phyloP scores from a whole-genome alignment of 1,284 basidiomycete species.

The Spongispora temasekensis region DNA sequence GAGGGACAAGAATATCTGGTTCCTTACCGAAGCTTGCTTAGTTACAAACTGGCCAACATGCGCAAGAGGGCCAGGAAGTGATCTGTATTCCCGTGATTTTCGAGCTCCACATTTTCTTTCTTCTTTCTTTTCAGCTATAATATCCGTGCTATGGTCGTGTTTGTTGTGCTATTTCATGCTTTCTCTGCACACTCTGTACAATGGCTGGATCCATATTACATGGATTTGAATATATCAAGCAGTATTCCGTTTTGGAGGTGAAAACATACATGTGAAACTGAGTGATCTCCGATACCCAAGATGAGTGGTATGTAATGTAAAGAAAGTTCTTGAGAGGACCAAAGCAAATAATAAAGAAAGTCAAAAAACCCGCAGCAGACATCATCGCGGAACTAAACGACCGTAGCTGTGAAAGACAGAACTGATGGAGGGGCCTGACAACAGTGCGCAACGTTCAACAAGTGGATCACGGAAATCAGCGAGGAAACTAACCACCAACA shows the following conservation, averaged over 20 bases:
- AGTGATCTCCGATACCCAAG: slow-evolving; percentile 11
- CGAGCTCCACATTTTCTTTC: too few species aligned
- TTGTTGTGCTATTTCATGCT: not conserved
- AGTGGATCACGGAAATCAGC: not conserved
- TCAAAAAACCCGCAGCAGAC: slow-evolving; percentile 21
- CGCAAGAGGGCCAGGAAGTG: slow-evolving; percentile 5
- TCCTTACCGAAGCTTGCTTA: slow-evolving; percentile 29
- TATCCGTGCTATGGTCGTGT: too few species aligned
- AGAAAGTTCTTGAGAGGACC: slow-evolving; percentile 13
- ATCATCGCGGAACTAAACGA: slow-evolving; percentile 36
- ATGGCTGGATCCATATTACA: slow-evolving; percentile 4
- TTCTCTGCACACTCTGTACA: not conserved
- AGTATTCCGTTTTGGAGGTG: slow-evolving; percentile 6
- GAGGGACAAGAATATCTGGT: slow-evolving; percentile 16
- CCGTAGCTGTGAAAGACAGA: slow-evolving; percentile 30
- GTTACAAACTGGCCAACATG: slow-evolving; percentile 16
- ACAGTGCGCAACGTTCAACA: not conserved
- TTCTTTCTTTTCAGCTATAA: too few species aligned
- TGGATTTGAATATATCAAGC: slow-evolving; percentile 18
- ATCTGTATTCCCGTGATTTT: too few species aligned
- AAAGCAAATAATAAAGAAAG: slow-evolving; percentile 19
- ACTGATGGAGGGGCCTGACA: slow-evolving; percentile 17
- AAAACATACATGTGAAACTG: slow-evolving; percentile 11
- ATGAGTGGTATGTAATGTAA: slow-evolving; percentile 1
- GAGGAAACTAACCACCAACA: slow-evolving; percentile 26